phyloP scores from a whole-genome alignment of 129 eudicot genomes.

The Flaveria robusta region DNA sequence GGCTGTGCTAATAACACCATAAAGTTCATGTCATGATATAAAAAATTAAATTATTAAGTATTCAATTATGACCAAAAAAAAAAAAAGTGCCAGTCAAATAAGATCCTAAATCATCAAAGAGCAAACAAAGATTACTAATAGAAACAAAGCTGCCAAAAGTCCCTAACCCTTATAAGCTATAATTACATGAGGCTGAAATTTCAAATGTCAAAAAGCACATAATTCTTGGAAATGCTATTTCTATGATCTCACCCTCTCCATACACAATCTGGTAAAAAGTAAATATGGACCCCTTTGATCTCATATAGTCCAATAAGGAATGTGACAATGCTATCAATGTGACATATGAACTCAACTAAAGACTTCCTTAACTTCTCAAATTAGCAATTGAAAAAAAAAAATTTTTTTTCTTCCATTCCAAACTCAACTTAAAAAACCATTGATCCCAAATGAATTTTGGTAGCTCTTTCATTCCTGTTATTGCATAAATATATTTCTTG shows the following conservation, averaged over 20 bases:
- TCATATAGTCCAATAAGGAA: conserved; percentile 1
- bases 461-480: not conserved
- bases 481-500: not conserved
- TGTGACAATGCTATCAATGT: not conserved
- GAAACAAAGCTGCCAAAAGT: not conserved
- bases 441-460: not conserved
- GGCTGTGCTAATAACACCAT: not conserved
- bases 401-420: not conserved
- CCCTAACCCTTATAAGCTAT: not conserved
- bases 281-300: not conserved
- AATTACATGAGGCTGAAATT: conserved; percentile 8
- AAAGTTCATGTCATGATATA: not conserved
- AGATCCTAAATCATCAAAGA: not conserved
- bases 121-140: not conserved
- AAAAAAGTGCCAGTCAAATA: not conserved
- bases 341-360: not conserved
- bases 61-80: not conserved
- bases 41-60: not conserved
- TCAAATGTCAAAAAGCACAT: conserved; percentile 12
- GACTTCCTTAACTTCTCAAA: not conserved
- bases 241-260: not conserved
- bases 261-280: not conserved
- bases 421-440: not conserved
- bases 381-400: conserved; percentile 12
- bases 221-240: not conserved